Evolutionary conservation across 2,329 filamentous ascomycete genomes (phyloP).

Genomic region (Hawksworthiomyces lignivorus): DNA sequence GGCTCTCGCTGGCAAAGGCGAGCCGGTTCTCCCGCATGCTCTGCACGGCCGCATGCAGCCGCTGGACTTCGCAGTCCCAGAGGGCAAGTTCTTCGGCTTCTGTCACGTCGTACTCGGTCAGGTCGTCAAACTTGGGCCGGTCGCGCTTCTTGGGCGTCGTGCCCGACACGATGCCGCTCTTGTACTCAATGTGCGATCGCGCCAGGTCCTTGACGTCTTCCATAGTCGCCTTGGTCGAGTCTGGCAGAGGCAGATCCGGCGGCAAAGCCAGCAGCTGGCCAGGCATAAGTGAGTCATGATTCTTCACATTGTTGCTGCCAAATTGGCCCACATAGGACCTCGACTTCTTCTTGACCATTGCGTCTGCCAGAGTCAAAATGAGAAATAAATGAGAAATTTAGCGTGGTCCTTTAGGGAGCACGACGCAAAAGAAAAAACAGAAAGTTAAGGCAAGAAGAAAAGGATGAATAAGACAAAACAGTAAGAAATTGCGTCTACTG

Average conservation of each 20-base stretch:
- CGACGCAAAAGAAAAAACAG: background rate
- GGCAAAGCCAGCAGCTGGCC: slow-evolving; percentile 3
- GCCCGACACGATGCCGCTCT: slow-evolving; percentile 4
- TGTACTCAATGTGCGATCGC: slow-evolving; percentile 3
- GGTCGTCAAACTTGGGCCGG: slow-evolving; percentile 2
- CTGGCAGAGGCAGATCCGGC: background rate
- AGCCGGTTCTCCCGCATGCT: background rate
- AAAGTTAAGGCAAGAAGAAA: too few species aligned
- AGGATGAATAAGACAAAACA: background rate
- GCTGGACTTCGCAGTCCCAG: slow-evolving; percentile 2
- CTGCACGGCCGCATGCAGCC: slow-evolving; percentile 3
- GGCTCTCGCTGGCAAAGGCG: background rate
- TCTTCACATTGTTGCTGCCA: slow-evolving; percentile 1
- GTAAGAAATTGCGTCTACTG: too few species aligned
- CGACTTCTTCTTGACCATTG: slow-evolving; percentile 1
- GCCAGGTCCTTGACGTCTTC: slow-evolving; percentile 1
- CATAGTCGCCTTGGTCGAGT: background rate
- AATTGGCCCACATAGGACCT: slow-evolving; percentile 5
- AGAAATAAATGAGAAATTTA: too few species aligned
- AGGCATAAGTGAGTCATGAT: background rate
- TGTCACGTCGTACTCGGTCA: slow-evolving; percentile 6
- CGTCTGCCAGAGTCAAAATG: too few species aligned
- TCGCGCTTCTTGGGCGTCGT: slow-evolving; percentile 3
- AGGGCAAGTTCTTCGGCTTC: slow-evolving; percentile 3
- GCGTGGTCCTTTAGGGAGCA: too few species aligned